Evolutionary conservation across 2,329 filamentous ascomycete genomes (phyloP).

Genomic region (Claviceps arundinis): DNA sequence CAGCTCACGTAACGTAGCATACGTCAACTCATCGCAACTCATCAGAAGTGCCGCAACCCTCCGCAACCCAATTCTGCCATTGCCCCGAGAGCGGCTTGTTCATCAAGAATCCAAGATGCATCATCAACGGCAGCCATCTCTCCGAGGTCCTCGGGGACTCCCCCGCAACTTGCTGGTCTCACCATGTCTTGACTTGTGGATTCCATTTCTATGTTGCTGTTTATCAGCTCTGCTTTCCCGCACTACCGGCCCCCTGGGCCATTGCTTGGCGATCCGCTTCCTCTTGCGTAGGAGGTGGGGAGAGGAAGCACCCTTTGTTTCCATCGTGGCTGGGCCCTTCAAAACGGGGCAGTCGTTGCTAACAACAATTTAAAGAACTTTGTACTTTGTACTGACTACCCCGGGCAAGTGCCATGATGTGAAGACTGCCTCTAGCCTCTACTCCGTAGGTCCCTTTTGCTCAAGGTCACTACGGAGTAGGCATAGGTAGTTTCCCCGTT

Average conservation of each 20-base stretch:
- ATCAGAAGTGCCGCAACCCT: background rate
- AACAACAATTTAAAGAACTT: background rate
- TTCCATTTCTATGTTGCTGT: background rate
- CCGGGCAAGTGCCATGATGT: conserved; percentile 1
- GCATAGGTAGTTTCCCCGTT: background rate
- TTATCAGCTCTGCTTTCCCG: background rate
- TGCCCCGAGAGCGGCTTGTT: background rate
- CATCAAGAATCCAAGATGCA: background rate
- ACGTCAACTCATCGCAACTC: background rate
- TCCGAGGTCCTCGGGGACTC: background rate
- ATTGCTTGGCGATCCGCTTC: background rate
- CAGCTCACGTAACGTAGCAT: too few species aligned
- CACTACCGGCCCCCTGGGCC: background rate
- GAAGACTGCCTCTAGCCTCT: background rate
- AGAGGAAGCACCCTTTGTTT: background rate
- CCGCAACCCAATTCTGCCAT: too few species aligned
- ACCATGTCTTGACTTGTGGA: background rate
- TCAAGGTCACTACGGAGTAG: background rate
- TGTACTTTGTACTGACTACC: background rate
- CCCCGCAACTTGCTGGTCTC: background rate
- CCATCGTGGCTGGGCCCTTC: background rate
- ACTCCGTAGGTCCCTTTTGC: background rate
- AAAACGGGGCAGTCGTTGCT: background rate
- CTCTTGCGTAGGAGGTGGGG: background rate
- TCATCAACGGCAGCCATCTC: background rate